These are phyloP conservation scores for Pichia manshurica DNA, from an alignment of 805 yeast genomes.

Conservation along the genomic window DNA sequence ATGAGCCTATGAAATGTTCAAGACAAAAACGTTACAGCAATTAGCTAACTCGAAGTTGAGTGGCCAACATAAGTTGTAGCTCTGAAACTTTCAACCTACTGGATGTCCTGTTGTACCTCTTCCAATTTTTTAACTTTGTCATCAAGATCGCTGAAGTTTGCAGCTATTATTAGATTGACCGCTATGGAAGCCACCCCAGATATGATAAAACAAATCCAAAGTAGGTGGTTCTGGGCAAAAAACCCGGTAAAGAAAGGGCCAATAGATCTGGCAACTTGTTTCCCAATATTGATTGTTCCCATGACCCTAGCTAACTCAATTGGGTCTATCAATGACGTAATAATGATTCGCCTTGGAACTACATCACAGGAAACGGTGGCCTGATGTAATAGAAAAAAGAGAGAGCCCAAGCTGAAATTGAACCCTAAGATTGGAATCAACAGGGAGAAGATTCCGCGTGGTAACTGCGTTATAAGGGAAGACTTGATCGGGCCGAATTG, in stretches of 20 bases:
- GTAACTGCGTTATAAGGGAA: constrained; percentile 67
- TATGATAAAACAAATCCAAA: constrained; percentile 49
- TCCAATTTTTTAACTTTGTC: constrained; percentile 18
- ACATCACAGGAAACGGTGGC: constrained; percentile 80
- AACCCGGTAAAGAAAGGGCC: constrained; percentile 80
- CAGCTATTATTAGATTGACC: constrained; percentile 41
- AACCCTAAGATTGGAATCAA: constrained; percentile 42
- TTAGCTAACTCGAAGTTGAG: no score
- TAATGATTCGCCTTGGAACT: constrained; percentile 78
- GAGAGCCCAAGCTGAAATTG: constrained; percentile 39
- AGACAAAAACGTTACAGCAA: no score
- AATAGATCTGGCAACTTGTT: constrained; percentile 75
- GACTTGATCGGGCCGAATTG: constrained; percentile 74
- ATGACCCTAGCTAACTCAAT: constrained; percentile 67
- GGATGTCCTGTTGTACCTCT: constrained; percentile 18
- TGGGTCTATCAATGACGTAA: constrained; percentile 57
- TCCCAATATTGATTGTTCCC: constrained; percentile 83
- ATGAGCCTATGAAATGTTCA: no score
- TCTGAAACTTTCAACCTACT: not conserved
- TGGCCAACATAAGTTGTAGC: no score
- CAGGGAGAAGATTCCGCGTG: constrained; percentile 63
- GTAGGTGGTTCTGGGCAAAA: constrained; percentile 46
- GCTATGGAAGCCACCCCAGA: constrained; percentile 45
- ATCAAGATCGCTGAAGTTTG: constrained; percentile 39
- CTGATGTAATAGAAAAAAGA: constrained; percentile 48